A percentile compares a stretch with the other conserved stretches of the same genome.
These are phyloP conservation scores for Gloeostereum incarnatum DNA, from an alignment of 768 basidiomycete genomes.

Conservation along the genomic window DNA sequence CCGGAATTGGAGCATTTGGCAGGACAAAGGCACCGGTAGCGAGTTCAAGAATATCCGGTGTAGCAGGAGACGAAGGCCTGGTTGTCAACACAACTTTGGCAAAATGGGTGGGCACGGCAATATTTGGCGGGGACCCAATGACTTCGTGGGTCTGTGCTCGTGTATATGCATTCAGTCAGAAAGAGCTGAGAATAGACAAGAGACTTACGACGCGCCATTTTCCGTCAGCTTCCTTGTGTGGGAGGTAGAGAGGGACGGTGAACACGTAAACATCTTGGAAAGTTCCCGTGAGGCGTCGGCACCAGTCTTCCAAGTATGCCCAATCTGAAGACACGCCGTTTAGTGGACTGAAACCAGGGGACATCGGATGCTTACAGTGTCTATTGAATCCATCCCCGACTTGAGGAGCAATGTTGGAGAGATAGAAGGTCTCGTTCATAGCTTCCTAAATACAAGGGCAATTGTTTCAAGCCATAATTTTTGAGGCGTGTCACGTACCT, in stretches of 20 bases:
- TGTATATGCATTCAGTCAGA: constrained; percentile 1
- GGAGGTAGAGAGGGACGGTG: constrained; percentile 95
- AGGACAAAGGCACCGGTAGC: constrained; percentile 92
- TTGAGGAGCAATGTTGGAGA: constrained; percentile 97
- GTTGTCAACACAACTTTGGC: constrained; percentile 89
- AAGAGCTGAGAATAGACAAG: neutral
- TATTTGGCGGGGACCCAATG: constrained; percentile 84
- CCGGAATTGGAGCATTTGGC: constrained; percentile 88
- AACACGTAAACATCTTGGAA: constrained; percentile 97
- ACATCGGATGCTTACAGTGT: constrained; percentile 54
- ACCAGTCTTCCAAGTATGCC: constrained; percentile 97
- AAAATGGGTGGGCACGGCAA: constrained; percentile 95
- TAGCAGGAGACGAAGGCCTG: constrained; percentile 63
- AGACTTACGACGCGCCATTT: constrained; percentile 89
- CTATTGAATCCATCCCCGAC: constrained; percentile 97
- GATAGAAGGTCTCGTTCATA: constrained; percentile 93
- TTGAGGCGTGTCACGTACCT: constrained; percentile 34
- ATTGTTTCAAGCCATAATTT: neutral
- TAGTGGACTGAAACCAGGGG: neutral
- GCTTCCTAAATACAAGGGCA: constrained; percentile 43
- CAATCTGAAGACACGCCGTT: constrained; percentile 50
- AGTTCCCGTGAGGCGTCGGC: constrained; percentile 73
- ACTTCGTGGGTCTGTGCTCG: constrained; percentile 76
- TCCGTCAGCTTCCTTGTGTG: constrained; percentile 75
- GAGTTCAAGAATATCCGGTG: constrained; percentile 63